Conservation (phyloP, 805 yeast genomes). For the Lipomyces anomalus region DNA sequence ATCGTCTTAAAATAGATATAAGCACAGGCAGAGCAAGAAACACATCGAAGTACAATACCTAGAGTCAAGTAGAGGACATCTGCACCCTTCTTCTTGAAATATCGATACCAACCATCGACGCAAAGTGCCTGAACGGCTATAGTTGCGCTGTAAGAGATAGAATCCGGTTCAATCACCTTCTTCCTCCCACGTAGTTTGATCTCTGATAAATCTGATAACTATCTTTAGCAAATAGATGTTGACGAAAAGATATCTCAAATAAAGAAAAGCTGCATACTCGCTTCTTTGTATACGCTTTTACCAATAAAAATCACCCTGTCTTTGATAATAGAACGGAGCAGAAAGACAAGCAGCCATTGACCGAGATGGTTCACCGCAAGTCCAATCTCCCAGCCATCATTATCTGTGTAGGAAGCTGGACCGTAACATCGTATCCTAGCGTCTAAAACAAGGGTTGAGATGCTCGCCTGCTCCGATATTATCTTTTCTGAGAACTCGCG, state of each 20-base stretch:
- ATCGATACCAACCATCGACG: slow-evolving; percentile 8
- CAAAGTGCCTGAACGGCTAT: slow-evolving; percentile 17
- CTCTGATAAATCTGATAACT: slow-evolving; percentile 4
- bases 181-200: neutral
- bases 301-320: slow-evolving; percentile 22
- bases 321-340: slow-evolving; percentile 6
- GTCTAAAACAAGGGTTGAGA: slow-evolving; percentile 19
- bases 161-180: neutral
- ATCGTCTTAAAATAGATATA: no score
- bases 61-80: slow-evolving; percentile 18
- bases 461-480: slow-evolving; percentile 23
- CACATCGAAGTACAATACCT: slow-evolving; percentile 4
- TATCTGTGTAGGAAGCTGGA: slow-evolving; percentile 18
- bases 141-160: slow-evolving; percentile 4
- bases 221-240: neutral
- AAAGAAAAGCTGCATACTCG: slow-evolving; percentile 14
- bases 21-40: no score
- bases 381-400: slow-evolving; percentile 14
- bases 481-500: slow-evolving; percentile 17
- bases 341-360: slow-evolving; percentile 20
- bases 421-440: slow-evolving; percentile 20
- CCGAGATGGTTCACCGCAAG: slow-evolving; percentile 20
- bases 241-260: neutral
- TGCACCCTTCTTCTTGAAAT: slow-evolving; percentile 4
- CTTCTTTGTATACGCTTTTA: slow-evolving; percentile 7